Base-by-base conservation (phyloP, 257 asterid species). In the Solanum neorickii region DNA sequence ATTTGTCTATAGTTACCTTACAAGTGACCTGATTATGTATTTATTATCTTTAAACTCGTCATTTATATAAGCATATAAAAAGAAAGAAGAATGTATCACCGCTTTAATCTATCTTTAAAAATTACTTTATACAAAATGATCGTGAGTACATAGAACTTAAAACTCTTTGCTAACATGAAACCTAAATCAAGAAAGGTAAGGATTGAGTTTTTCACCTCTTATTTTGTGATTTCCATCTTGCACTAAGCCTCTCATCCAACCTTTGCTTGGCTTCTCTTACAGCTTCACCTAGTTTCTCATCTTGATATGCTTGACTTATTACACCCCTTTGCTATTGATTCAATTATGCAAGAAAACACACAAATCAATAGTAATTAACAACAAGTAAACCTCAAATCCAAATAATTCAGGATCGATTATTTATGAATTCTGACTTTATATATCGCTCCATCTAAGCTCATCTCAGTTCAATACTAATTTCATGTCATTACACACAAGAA, bases 241-340 rank as follows among this genome's bases (percentile, higher is more conserved):
- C 87, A 88, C 89, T 92, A 12, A 94, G 89, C 88, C 91, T 93
- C 87, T 88, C 91, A 87, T 94, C 98, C 87, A 94, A 88, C 88
- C 98, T 94, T 83, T 90, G 91, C 88, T 93, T 91, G 83, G 94
- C 94, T 89, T 92, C 94, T 89, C 90, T 89, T 7, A 87, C 92
- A 46, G 86, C 90, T 62, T 86, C 88, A 29, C 84, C 90, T 12
- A 89, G 89, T 87, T 88, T 91, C 76, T 83, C 86, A 88, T 90
- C 90, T 65, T 70, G 66, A 46, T 88, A 72, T 16, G 85, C 89
- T 86, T 85, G 89, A 60, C 60, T 86, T 39, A n/a, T 35, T 66
- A 90, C 66, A 59, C 87, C 83, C 62, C 93, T 92, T 46, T 86
- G 89, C 92, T 87, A 92, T 83, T 88, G 27, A 65, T 9, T 27